Evolutionary conservation across 1,284 basidiomycete genomes (phyloP), one percentile per base, ranked within the genome.

Genomic region (Ceratobasidium sp.): DNA sequence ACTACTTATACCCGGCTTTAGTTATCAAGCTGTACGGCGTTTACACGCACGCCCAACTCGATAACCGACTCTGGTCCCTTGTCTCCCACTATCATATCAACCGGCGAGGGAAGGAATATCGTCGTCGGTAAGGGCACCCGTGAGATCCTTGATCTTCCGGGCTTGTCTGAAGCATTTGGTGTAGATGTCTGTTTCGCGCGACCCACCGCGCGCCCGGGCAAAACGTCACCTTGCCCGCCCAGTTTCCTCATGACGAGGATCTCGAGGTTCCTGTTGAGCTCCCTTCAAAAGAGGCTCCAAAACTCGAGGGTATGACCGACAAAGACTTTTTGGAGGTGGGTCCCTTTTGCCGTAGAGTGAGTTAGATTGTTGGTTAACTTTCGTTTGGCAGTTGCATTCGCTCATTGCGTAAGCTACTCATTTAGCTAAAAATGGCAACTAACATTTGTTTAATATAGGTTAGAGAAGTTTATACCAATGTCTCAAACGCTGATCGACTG

Each of bases 401-500:
- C 81, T 88, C 24, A 82, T 89, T 29, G 86, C 88, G 89, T 89
- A 82, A 56, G 49, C 56, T 43, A 19, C 5, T 54, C 51, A 68
- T 68, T 24, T 43, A 41, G 31, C 34, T 2, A 22, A 41, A 4
- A 11, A 59, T 39, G 7, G 31, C 71, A 74, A 73, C 78, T 49
- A 53, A 72, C 65, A 13, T 39, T 39, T 31, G 29, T 37, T 59
- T 24, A 39, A 54, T 68, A 19, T 72, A 90, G 89, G 8, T 79
- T 92, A 27, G 88, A 89, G 73, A 91, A 92, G 82, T 92, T 88
- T 75, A 83, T 89, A 0, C 83, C 84, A 0, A 86, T 91, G 61
- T 91, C 90, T 0, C 86, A 88, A 75, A 76, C 86, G 0, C 80
- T 90, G 27, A 80, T 90, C 43, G 86, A 87, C 63, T 86, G 87